Evolutionary conservation across 1,284 basidiomycete species (phyloP), one percentile per base, ranked within the genome.

Genomic region (Cutaneotrichosporon dermatis): DNA sequence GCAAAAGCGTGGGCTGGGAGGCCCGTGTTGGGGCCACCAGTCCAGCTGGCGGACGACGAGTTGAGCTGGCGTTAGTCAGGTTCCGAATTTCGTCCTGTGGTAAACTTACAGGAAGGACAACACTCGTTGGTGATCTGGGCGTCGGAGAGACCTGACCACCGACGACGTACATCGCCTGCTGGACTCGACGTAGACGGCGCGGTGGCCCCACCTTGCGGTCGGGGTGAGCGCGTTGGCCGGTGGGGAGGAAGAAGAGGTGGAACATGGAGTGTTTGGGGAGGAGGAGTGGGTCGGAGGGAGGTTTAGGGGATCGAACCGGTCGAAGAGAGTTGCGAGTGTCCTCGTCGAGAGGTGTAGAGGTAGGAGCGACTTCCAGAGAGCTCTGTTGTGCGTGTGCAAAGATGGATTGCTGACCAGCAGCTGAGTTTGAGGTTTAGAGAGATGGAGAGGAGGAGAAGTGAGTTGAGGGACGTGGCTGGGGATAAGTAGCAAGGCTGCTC

Each of bases 51-150:
- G 53, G 64, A 68, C 13, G 70, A 65, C 15, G 65, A 57, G 62
- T 73, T 73, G 65, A 79, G 71, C 74, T 74, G 56, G 5, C 4
- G 13, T 48, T 40, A 57, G 55, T 10, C 12, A 55, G 16, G 36
- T 46, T n/a, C 45, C 45, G 4, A 8, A 40, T 33, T 46, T 25
- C 25, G 25, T 25, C 25, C n/a, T 43, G 15, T 42, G 39, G 39
- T 2, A 8, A 39, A 67, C 72, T 63, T 54, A 76, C 75, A 33
- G 72, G 64, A n/a, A 76, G 61, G 9, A 75, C 42, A 76, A 60
- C 8, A 78, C 76, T 79, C 77, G 58, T 79, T 79, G 61, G 76
- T 78, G 53, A 79, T 71, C 55, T 77, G 75, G 10, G 64, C 60
- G 10, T 65, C 62, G 3, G 63, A 57, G 63, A 57, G 42, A 74